Conservation (phyloP, 2,329 filamentous ascomycete species). For the Helotiales sp. region DNA sequence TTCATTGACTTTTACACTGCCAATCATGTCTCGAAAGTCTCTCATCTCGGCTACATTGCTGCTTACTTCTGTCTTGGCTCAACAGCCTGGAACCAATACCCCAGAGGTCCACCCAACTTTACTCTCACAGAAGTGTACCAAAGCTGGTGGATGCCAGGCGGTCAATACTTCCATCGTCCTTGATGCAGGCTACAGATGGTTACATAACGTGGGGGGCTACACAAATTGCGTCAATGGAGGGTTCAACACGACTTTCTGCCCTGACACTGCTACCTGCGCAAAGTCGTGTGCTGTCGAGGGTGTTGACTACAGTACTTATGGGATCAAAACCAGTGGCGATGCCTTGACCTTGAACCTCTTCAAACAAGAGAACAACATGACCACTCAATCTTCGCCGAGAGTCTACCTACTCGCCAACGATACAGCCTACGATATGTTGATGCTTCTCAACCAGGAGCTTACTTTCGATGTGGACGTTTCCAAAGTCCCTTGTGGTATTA, state of each 20-base stretch:
- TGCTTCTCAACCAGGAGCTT: constrained; percentile 65
- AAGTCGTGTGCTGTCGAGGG: constrained; percentile 55
- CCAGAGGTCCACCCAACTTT: constrained; percentile 50
- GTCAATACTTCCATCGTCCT: constrained; percentile 51
- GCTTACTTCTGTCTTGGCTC: constrained; percentile 8
- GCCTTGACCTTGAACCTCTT: constrained; percentile 37
- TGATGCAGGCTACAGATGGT: constrained; percentile 45
- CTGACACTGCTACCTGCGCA: constrained; percentile 49
- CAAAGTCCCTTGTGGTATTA: constrained; percentile 66
- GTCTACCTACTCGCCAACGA: constrained; percentile 20
- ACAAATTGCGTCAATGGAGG: constrained; percentile 34
- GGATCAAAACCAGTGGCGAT: constrained; percentile 40
- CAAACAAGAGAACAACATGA: constrained; percentile 11
- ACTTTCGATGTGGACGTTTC: constrained; percentile 72
- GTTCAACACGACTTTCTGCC: constrained; percentile 46
- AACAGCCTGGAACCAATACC: constrained; percentile 13
- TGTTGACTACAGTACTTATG: constrained; percentile 48
- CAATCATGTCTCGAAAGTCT: background rate
- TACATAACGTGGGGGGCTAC: constrained; percentile 32
- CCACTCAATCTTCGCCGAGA: constrained; percentile 41
- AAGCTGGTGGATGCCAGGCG: constrained; percentile 46
- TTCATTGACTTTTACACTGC: background rate
- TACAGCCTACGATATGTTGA: constrained; percentile 63
- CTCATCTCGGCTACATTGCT: constrained; percentile 2
- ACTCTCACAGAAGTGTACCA: constrained; percentile 53